Percentiles rank a stretch among this genome's conserved stretches.
Conservation (phyloP, 1,284 basidiomycete genomes). For the Lentinus polychrous region DNA sequence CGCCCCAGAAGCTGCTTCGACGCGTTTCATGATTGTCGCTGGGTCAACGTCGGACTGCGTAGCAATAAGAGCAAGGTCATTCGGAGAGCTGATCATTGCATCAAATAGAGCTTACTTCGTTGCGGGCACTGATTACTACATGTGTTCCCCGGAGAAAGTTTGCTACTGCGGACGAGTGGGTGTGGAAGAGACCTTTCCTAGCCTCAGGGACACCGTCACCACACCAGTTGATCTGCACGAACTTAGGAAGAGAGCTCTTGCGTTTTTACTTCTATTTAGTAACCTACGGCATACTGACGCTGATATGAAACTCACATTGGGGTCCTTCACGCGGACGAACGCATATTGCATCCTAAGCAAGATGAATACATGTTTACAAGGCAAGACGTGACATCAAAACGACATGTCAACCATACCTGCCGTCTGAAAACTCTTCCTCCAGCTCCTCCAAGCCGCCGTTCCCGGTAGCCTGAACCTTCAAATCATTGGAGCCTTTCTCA, state of each 20-base stretch:
- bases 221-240: conserved; percentile 90
- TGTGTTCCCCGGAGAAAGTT: conserved; percentile 82
- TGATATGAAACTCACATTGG: conserved; percentile 54
- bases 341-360: conserved; percentile 84
- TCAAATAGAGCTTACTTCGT: conserved; percentile 56
- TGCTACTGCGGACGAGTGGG: conserved; percentile 79
- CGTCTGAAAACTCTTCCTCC: conserved; percentile 92
- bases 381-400: background rate
- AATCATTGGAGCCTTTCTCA: conserved; percentile 81
- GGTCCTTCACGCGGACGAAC: conserved; percentile 84
- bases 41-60: conserved; percentile 75
- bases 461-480: conserved; percentile 86
- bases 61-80: background rate
- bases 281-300: background rate
- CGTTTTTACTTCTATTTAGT: background rate
- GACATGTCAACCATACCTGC: conserved; percentile 46
- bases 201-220: conserved; percentile 93
- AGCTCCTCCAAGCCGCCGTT: conserved; percentile 84
- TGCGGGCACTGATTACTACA: conserved; percentile 87
- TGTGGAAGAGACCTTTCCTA: conserved; percentile 90
- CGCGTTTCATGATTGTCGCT: conserved; percentile 75
- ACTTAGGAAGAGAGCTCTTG: conserved; percentile 84
- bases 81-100: background rate
- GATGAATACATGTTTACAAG: conserved; percentile 4
- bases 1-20: conserved; percentile 89